Evolutionary conservation across 192 early-diverging fungal genomes (phyloP).

Genomic region (Obelidium mucronatum): DNA sequence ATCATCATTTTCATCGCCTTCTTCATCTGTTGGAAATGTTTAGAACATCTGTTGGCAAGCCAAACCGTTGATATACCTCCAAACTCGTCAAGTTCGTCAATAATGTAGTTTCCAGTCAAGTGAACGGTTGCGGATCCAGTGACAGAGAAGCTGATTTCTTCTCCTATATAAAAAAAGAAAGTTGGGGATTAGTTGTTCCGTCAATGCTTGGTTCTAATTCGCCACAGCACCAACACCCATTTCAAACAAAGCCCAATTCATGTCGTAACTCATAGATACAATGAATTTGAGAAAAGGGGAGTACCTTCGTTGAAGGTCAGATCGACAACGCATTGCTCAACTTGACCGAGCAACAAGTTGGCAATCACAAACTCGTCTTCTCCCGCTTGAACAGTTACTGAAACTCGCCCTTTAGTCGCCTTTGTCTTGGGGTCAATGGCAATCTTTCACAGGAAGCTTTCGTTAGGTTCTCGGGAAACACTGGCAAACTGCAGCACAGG

Average conservation of each 20-base stretch:
- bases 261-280: no score
- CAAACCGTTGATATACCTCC: not conserved
- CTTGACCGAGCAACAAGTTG: conserved; percentile 75
- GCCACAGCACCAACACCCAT: not conserved
- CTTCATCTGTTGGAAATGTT: conserved; percentile 18
- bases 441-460: conserved; percentile 70
- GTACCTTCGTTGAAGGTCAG: conserved; percentile 47
- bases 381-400: conserved; percentile 72
- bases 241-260: no score
- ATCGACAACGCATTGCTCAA: conserved; percentile 82
- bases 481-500: not conserved
- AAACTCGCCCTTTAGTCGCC: conserved; percentile 62
- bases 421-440: conserved; percentile 65
- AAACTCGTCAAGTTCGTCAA: conserved; percentile 58
- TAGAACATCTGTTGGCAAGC: not conserved
- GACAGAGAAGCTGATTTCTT: conserved; percentile 81
- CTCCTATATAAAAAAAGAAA: conserved; percentile 39
- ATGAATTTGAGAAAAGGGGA: no score
- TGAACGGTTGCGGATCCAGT: conserved; percentile 72
- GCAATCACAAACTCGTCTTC: conserved; percentile 79
- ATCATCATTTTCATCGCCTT: conserved; percentile 50
- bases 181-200: not conserved
- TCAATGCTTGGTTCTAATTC: not conserved
- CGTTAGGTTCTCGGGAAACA: not conserved
- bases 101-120: conserved; percentile 77